Evolutionary conservation across 2,329 filamentous ascomycete species (phyloP).

Genomic region (Rutstroemia sp.): DNA sequence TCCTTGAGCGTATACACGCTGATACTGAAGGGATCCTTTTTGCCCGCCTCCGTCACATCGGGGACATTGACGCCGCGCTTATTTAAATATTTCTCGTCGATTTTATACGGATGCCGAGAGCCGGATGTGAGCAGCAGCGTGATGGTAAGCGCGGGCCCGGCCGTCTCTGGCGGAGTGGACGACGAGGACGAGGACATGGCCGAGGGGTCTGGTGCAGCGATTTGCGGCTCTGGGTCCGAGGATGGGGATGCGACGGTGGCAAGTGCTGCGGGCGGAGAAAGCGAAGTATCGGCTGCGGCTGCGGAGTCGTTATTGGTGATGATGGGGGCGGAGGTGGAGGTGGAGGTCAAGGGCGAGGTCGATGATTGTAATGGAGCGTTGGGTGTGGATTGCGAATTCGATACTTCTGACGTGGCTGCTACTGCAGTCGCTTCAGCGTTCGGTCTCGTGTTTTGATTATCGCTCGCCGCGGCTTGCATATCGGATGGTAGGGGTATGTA

Average conservation of each 20-base stretch:
- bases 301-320: background rate
- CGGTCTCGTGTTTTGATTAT: background rate
- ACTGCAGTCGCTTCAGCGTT: background rate
- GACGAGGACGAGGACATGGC: background rate
- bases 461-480: background rate
- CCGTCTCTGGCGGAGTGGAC: background rate
- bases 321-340: too few relatives aligned
- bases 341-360: background rate
- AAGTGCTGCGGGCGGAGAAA: background rate
- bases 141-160: slow-evolving; percentile 55
- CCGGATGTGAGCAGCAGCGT: slow-evolving; percentile 78
- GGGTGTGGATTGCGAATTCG: background rate
- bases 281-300: background rate
- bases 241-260: background rate
- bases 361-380: background rate
- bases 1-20: slow-evolving; percentile 93
- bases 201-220: background rate
- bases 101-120: slow-evolving; percentile 79
- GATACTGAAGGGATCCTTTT: slow-evolving; percentile 75
- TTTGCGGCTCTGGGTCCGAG: background rate
- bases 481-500: background rate
- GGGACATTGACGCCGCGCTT: slow-evolving; percentile 75
- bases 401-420: background rate
- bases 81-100: slow-evolving; percentile 77
- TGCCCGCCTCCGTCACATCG: slow-evolving; percentile 50